A percentile compares a stretch with the other conserved stretches of the same genome.
These are phyloP conservation scores for Wolfiporia cocos DNA, from an alignment of 1,284 basidiomycete genomes.

Conservation along the genomic window DNA sequence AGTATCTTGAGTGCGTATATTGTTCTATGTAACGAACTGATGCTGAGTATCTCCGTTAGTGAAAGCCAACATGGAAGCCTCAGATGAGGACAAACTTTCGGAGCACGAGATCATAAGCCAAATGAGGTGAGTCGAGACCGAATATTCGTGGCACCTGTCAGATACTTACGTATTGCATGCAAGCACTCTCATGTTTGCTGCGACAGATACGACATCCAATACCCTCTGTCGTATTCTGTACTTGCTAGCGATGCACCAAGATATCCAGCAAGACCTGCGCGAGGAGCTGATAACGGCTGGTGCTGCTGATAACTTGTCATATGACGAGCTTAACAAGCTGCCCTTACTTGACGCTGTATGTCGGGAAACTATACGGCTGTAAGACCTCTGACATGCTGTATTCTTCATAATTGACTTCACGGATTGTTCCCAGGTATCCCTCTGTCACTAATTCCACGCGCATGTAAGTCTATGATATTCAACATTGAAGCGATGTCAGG, in stretches of 20 bases:
- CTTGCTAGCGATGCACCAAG: constrained; percentile 3
- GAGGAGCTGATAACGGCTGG: not conserved
- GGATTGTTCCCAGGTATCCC: not conserved
- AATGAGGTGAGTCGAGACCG: constrained; percentile 9
- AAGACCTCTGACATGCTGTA: not conserved
- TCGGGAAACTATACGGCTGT: constrained; percentile 16
- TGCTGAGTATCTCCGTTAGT: not conserved
- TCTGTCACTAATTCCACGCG: not conserved
- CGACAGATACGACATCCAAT: constrained; percentile 4
- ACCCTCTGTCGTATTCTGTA: constrained; percentile 2
- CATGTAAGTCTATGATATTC: not conserved
- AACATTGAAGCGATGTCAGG: not conserved
- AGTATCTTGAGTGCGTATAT: constrained; percentile 21
- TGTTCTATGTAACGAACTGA: not conserved
- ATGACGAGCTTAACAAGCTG: constrained; percentile 12
- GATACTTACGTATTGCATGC: not conserved
- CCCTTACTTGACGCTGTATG: constrained; percentile 13
- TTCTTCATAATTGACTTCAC: not conserved
- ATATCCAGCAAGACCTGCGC: constrained; percentile 7
- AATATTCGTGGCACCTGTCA: not conserved
- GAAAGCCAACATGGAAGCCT: constrained; percentile 14
- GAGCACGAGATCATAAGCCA: constrained; percentile 20
- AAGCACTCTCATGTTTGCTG: constrained; percentile 1
- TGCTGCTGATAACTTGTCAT: constrained; percentile 7
- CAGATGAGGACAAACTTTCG: constrained; percentile 16